Base-by-base conservation (phyloP, 345 rosid species). In the Heritiera fomes region DNA sequence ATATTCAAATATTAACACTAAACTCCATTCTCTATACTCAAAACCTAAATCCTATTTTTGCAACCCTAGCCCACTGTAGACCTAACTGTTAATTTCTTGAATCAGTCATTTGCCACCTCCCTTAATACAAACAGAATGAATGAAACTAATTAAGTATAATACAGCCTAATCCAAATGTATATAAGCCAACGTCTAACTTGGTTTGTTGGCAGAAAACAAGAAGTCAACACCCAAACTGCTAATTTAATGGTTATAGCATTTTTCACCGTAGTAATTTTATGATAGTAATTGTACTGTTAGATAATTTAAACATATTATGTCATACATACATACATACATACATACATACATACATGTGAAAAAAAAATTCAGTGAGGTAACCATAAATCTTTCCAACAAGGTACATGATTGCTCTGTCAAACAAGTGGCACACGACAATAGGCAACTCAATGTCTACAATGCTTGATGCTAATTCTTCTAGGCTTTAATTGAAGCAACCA, bases 301-400 rank as follows among this genome's bases (percentile, higher is more conserved):
- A 56, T 56, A 5, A 56, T 56, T 56, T 14, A 56, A n/a, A 8
- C 30, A 56, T 18, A 56, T 56, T 20, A 53, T 6, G 20, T 53
- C 20, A 53, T 17, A 15, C 15, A 20, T 23, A 23, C 28, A 23
- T 23, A 23, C 28, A 23, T 23, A 23, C 28, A 23, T 23, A 23
- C 28, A 23, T 23, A 23, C 28, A 23, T 23, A 23, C 28, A 23
- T 23, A 23, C 28, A 23, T 0, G 28, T 23, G 28, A 23, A 23
- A 23, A 23, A 23, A 23, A 23, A 23, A 23, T 56, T 55, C 60
- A 55, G 60, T 18, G 58, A 55, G 28, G 28, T 3, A n/a, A 56
- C 61, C 30, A 56, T n/a, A n/a, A 55, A 23, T 69, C 52, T 23
- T 69, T 69, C 32, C 56, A 46, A 69, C 73, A 45, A 41, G 50